These are phyloP conservation scores for Botrytis cinerea DNA, from an alignment of 2,329 filamentous ascomycete genomes.

Conservation along the genomic window DNA sequence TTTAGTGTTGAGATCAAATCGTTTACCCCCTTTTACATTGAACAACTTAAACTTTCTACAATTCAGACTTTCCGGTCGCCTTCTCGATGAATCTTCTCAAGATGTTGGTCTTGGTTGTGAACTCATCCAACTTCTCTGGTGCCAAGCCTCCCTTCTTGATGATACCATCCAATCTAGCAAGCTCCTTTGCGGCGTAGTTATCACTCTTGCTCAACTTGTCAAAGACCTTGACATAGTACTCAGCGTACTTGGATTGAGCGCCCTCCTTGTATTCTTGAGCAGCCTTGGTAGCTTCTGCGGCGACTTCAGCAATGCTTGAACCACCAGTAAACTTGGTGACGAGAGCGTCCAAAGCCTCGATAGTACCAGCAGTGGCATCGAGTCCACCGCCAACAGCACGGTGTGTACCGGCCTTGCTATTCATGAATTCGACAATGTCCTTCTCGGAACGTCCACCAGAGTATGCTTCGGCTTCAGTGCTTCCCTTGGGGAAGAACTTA, in stretches of 20 bases:
- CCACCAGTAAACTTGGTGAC: slow-evolving; percentile 71
- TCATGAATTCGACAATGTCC: slow-evolving; percentile 78
- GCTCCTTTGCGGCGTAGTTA: slow-evolving; percentile 82
- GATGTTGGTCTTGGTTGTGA: slow-evolving; percentile 85
- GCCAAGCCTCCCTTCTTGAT: slow-evolving; percentile 84
- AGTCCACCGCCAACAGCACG: slow-evolving; percentile 79
- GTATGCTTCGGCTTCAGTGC: slow-evolving; percentile 71
- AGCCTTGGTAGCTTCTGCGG: slow-evolving; percentile 71
- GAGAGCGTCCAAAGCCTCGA: slow-evolving; percentile 74
- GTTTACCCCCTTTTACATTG: slow-evolving; percentile 1
- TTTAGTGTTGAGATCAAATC: slow-evolving; percentile 3
- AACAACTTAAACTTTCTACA: slow-evolving; percentile 38
- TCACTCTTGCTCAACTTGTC: slow-evolving; percentile 79
- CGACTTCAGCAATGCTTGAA: slow-evolving; percentile 60
- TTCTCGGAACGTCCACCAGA: slow-evolving; percentile 73
- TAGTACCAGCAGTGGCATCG: slow-evolving; percentile 75
- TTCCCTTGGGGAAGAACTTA: slow-evolving; percentile 93
- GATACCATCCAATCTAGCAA: slow-evolving; percentile 75
- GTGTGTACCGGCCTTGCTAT: slow-evolving; percentile 86
- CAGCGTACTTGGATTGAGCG: slow-evolving; percentile 72
- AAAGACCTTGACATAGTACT: slow-evolving; percentile 93
- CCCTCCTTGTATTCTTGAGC: slow-evolving; percentile 64
- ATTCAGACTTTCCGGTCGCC: slow-evolving; percentile 61
- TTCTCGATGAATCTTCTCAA: slow-evolving; percentile 73
- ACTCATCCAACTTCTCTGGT: slow-evolving; percentile 83